These are phyloP conservation scores for Papiliotrema laurentii DNA, from an alignment of 1,284 basidiomycete genomes.

Conservation along the genomic window DNA sequence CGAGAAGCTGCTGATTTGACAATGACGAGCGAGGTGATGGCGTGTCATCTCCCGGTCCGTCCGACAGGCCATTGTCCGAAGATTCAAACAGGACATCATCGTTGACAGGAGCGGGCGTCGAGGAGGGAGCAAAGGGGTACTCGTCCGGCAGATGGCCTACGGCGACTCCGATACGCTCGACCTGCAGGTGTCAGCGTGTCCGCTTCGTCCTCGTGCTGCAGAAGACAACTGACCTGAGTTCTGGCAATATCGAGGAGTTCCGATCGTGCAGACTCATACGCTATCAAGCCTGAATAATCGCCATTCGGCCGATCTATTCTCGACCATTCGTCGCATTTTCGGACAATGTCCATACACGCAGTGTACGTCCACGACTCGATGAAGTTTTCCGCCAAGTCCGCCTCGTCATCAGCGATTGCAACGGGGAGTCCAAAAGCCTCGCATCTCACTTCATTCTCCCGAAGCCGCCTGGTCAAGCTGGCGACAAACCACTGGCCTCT, in stretches of 20 bases:
- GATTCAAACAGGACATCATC: conserved; percentile 38
- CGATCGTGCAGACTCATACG: conserved; percentile 42
- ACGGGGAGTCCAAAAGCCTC: not conserved
- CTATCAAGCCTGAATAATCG: conserved; percentile 57
- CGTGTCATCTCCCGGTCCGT: conserved; percentile 9
- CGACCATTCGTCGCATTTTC: conserved; percentile 76
- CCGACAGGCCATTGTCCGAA: conserved; percentile 19
- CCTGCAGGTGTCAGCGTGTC: conserved; percentile 15
- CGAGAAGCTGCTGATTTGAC: conserved; percentile 61
- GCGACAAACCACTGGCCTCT: conserved; percentile 51
- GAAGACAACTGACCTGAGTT: conserved; percentile 25
- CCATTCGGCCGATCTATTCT: conserved; percentile 43
- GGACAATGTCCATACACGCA: conserved; percentile 78
- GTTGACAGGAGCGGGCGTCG: conserved; percentile 7
- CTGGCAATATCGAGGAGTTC: conserved; percentile 45
- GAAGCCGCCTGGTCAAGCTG: conserved; percentile 50
- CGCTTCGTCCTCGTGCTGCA: not conserved
- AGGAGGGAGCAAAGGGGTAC: conserved; percentile 33
- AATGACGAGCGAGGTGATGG: conserved; percentile 46
- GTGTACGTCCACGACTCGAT: conserved; percentile 93
- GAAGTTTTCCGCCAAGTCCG: conserved; percentile 68
- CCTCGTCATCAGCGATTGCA: conserved; percentile 48
- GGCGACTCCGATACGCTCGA: conserved; percentile 41
- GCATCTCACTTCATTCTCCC: conserved; percentile 64
- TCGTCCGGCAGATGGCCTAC: conserved; percentile 33